Percentiles rank a stretch among this genome's conserved stretches.
These are phyloP conservation scores for Phytophthora parvispora DNA, from an alignment of 352 stramenopile species.

Conservation along the genomic window DNA sequence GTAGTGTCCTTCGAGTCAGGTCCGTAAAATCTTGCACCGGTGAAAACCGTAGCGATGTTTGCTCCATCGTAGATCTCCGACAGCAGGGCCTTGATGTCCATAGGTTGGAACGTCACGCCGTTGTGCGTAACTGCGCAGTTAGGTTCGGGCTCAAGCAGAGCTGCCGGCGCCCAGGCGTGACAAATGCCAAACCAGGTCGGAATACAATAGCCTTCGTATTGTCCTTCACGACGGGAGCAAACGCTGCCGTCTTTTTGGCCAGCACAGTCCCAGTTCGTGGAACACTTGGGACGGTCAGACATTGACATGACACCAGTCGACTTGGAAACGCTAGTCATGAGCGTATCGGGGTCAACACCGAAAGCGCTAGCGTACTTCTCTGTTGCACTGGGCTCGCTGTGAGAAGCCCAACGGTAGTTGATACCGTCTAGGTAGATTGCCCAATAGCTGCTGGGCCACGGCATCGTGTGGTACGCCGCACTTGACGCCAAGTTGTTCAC, in stretches of 20 bases:
- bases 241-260: constrained; percentile 32
- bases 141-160: constrained; percentile 53
- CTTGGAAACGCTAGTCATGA: constrained; percentile 49
- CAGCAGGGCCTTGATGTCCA: constrained; percentile 64
- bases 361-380: constrained; percentile 62
- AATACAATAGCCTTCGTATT: constrained; percentile 54
- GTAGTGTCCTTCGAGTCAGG: constrained; percentile 17
- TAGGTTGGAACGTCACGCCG: constrained; percentile 54
- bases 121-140: constrained; percentile 52
- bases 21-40: constrained; percentile 46
- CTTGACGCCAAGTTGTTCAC: constrained; percentile 28
- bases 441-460: constrained; percentile 74
- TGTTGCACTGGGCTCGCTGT: constrained; percentile 33
- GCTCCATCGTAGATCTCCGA: constrained; percentile 53
- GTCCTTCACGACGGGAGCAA: constrained; percentile 40
- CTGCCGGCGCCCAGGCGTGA: constrained; percentile 52
- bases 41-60: constrained; percentile 53
- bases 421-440: constrained; percentile 70
- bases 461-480: constrained; percentile 36
- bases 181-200: constrained; percentile 60
- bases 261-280: constrained; percentile 41
- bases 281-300: constrained; percentile 34
- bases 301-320: constrained; percentile 43
- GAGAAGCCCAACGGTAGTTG: constrained; percentile 57
- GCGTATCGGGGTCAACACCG: constrained; percentile 33